Conservation (phyloP, 768 basidiomycete genomes). For the Coprinellus aureogranulatus region DNA sequence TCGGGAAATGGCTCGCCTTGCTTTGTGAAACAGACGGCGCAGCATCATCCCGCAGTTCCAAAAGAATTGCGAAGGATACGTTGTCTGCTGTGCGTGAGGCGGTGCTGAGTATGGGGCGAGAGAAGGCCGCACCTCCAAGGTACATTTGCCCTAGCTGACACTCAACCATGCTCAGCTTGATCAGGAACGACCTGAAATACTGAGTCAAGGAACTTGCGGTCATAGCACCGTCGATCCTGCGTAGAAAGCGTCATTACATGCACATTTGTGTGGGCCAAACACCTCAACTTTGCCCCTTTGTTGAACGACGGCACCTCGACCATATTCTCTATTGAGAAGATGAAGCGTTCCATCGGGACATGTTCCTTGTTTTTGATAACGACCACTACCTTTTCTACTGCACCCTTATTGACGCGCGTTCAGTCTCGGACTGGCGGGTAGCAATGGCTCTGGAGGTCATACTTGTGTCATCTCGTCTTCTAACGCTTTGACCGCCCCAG, state of each 20-base stretch:
- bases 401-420: constrained; percentile 48
- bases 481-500: constrained; percentile 82
- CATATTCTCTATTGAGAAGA: constrained; percentile 85
- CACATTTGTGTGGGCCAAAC: not conserved
- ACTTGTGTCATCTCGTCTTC: constrained; percentile 73
- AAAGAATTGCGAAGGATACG: constrained; percentile 75
- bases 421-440: not conserved
- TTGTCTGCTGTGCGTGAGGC: constrained; percentile 44
- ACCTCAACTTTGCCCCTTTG: constrained; percentile 61
- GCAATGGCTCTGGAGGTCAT: constrained; percentile 16
- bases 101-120: not conserved
- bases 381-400: constrained; percentile 74
- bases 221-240: constrained; percentile 72
- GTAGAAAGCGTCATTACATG: not conserved
- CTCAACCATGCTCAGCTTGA: constrained; percentile 79
- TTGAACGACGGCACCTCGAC: constrained; percentile 67
- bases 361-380: constrained; percentile 83
- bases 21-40: constrained; percentile 50
- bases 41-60: constrained; percentile 72
- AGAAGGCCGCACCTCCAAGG: constrained; percentile 42
- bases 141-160: constrained; percentile 62
- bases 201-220: constrained; percentile 59
- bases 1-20: constrained; percentile 33
- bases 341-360: constrained; percentile 81
- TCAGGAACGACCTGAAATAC: constrained; percentile 79